These are phyloP conservation scores for Rasamsonia emersonii DNA, from an alignment of 2,329 filamentous ascomycete genomes.

Conservation along the genomic window DNA sequence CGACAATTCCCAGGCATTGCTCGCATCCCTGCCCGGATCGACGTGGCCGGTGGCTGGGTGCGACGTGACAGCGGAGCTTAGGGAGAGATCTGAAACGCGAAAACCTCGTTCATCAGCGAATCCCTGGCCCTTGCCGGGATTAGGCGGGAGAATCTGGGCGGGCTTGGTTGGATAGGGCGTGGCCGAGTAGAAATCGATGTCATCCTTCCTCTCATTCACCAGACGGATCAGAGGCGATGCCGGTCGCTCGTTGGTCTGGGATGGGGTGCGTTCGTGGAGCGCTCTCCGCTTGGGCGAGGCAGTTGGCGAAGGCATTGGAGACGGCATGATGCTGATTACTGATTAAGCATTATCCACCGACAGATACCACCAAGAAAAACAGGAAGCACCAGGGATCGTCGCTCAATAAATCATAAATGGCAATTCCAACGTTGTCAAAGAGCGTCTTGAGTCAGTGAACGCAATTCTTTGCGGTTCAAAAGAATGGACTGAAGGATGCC, in stretches of 20 bases:
- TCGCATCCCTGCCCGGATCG: slow-evolving; percentile 19
- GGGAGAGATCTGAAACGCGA: slow-evolving; percentile 22
- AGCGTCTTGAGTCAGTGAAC: too few species aligned
- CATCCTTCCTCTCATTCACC: slow-evolving; percentile 27
- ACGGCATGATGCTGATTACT: too few species aligned
- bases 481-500: neutral
- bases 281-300: slow-evolving; percentile 32
- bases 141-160: slow-evolving; percentile 36
- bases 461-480: too few species aligned
- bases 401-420: slow-evolving; percentile 5
- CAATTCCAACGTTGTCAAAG: slow-evolving; percentile 7
- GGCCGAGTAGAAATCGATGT: slow-evolving; percentile 30
- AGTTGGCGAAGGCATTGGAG: slow-evolving; percentile 18
- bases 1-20: slow-evolving; percentile 27
- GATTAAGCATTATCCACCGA: too few species aligned
- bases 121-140: slow-evolving; percentile 29
- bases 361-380: too few species aligned
- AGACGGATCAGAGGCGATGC: slow-evolving; percentile 29
- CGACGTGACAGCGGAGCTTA: slow-evolving; percentile 20
- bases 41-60: slow-evolving; percentile 20
- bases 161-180: slow-evolving; percentile 41
- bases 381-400: slow-evolving; percentile 4
- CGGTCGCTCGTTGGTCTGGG: slow-evolving; percentile 36
- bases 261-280: slow-evolving; percentile 39
- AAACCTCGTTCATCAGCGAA: slow-evolving; percentile 23